Evolutionary conservation across 2,329 filamentous ascomycete genomes (phyloP).

Genomic region (Ampelomyces quisqualis): DNA sequence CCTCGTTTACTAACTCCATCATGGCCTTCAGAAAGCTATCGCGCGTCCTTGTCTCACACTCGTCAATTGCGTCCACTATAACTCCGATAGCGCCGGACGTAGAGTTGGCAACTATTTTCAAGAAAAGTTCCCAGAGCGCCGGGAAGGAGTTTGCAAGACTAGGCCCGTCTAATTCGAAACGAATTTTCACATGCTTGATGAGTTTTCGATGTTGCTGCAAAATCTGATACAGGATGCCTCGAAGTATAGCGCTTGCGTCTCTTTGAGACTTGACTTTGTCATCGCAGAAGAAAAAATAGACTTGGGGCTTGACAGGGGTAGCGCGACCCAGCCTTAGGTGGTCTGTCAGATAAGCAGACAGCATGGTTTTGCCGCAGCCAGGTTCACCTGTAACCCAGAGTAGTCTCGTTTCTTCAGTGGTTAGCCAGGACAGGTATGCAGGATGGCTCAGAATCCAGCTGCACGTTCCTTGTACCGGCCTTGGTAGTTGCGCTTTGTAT

Average conservation of each 20-base stretch:
- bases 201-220: slow-evolving; percentile 35
- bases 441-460: slow-evolving; percentile 40
- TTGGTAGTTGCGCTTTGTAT: slow-evolving; percentile 34
- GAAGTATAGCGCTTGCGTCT: slow-evolving; percentile 41
- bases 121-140: slow-evolving; percentile 42
- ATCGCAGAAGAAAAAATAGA: slow-evolving; percentile 42
- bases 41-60: slow-evolving; percentile 36
- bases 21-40: slow-evolving; percentile 16
- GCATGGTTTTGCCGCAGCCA: slow-evolving; percentile 44
- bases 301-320: slow-evolving; percentile 7
- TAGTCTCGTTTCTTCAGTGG: slow-evolving; percentile 27
- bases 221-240: slow-evolving; percentile 42
- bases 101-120: slow-evolving; percentile 34
- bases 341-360: slow-evolving; percentile 40
- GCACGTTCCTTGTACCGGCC: slow-evolving; percentile 40
- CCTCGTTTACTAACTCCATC: slow-evolving; percentile 12
- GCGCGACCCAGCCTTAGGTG: slow-evolving; percentile 21
- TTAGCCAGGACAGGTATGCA: slow-evolving; percentile 35
- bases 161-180: slow-evolving; percentile 34
- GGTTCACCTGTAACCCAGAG: slow-evolving; percentile 45
- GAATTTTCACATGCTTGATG: slow-evolving; percentile 36
- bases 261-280: slow-evolving; percentile 40
- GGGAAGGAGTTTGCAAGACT: slow-evolving; percentile 40
- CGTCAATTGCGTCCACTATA: slow-evolving; percentile 46
- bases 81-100: slow-evolving; percentile 31